Evolutionary conservation across 1,284 basidiomycete genomes (phyloP), one percentile per base, ranked within the genome.

Genomic region (Irpex lacteus): DNA sequence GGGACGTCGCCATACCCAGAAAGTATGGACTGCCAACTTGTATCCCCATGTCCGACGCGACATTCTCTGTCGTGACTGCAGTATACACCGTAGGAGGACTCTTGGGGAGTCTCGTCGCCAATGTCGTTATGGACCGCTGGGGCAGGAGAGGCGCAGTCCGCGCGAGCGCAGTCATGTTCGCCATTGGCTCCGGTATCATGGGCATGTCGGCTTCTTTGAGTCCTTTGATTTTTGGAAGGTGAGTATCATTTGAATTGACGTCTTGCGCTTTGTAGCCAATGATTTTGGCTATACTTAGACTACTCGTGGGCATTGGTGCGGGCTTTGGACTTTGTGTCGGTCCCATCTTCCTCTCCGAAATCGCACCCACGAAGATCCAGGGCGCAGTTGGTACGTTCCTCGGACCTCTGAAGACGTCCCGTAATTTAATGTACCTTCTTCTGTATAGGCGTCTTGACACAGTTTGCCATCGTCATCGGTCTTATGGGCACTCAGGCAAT

Each of bases 381-480:
- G 92, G 92, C n/a, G 88, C 82, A 60, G 79, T 93, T 65, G 92
- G 91, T 86, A 68, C 60, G 81, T n/a, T n/a, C n/a, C n/a, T n/a
- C n/a, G n/a, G n/a, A n/a, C n/a, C n/a, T n/a, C n/a, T n/a, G n/a
- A n/a, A n/a, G n/a, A n/a, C n/a, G n/a, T n/a, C n/a, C n/a, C n/a
- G n/a, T n/a, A n/a, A n/a, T n/a, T n/a, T n/a, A n/a, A n/a, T n/a
- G n/a, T n/a, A n/a, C n/a, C n/a, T n/a, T n/a, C n/a, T n/a, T n/a
- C n/a, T n/a, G n/a, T n/a, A n/a, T n/a, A 85, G 94, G 95, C 34
- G 91, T 95, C 26, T 81, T 96, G 47, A 95, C 94, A n/a, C 96
- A 96, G 72, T 79, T 96, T 44, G 89, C 85, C 34, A 93, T 96
- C 70, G 93, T 95, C 38, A 72, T 92, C 54, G 94, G 94, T 19